Percentiles rank a stretch among this genome's conserved stretches.
Conservation (phyloP, 176 grass and related monocot species). For the Ensete glaucum region DNA sequence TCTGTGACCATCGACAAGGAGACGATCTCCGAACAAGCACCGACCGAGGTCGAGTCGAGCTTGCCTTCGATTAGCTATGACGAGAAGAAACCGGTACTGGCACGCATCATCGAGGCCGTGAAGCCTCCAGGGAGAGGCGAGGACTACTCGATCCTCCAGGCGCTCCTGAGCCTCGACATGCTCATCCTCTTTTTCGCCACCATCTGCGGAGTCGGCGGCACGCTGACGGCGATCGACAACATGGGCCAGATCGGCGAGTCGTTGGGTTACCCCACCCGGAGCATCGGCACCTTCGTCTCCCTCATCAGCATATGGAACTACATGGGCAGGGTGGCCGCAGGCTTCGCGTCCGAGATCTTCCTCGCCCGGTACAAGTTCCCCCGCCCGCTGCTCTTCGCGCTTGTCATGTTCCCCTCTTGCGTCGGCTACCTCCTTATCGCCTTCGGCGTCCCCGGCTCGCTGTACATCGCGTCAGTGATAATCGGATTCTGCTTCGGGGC, state of each 20-base stretch:
- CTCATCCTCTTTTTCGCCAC: slow-evolving; percentile 54
- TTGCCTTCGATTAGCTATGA: neutral
- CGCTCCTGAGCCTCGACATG: slow-evolving; percentile 79
- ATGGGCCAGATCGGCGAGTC: slow-evolving; percentile 75
- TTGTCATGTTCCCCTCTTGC: slow-evolving; percentile 36
- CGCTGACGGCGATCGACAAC: slow-evolving; percentile 78
- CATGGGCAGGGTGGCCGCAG: slow-evolving; percentile 37
- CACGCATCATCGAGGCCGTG: slow-evolving; percentile 28
- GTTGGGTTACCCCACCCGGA: slow-evolving; percentile 45
- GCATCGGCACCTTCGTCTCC: slow-evolving; percentile 52
- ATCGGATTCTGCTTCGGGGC: slow-evolving; percentile 73
- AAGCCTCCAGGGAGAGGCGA: slow-evolving; percentile 42
- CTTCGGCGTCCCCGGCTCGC: slow-evolving; percentile 29
- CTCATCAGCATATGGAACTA: slow-evolving; percentile 94
- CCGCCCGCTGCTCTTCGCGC: slow-evolving; percentile 34
- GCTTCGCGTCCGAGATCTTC: slow-evolving; percentile 59
- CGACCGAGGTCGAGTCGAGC: neutral
- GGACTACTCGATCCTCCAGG: slow-evolving; percentile 74
- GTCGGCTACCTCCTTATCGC: slow-evolving; percentile 64
- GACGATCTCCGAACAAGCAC: neutral
- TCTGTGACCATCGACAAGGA: neutral
- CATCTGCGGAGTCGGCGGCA: slow-evolving; percentile 66
- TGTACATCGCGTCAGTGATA: slow-evolving; percentile 63
- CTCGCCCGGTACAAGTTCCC: slow-evolving; percentile 45
- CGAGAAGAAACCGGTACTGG: neutral